Evolutionary conservation across 2,329 filamentous ascomycete species (phyloP).

Genomic region (Talaromyces sp.): DNA sequence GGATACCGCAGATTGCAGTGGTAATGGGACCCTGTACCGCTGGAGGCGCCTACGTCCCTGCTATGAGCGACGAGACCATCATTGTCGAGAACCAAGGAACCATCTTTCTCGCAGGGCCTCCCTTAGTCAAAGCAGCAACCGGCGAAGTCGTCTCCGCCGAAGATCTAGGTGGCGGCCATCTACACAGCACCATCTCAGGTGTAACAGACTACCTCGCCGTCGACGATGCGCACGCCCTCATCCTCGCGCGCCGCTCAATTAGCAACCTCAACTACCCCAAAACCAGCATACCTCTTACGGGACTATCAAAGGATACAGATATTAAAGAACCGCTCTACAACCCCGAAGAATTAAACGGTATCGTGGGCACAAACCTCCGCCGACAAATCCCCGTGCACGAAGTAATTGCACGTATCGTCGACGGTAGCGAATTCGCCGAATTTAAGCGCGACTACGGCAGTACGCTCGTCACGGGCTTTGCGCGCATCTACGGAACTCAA

Average conservation of each 20-base stretch:
- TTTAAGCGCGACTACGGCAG: slow-evolving; percentile 91
- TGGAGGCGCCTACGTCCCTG: slow-evolving; percentile 90
- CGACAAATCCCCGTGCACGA: slow-evolving; percentile 82
- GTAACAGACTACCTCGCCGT: slow-evolving; percentile 95
- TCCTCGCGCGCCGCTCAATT: slow-evolving; percentile 78
- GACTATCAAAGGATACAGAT: slow-evolving; percentile 23
- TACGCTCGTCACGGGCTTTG: slow-evolving; percentile 89
- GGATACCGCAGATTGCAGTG: slow-evolving; percentile 89
- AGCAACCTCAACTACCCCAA: slow-evolving; percentile 85
- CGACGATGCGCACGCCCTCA: slow-evolving; percentile 85
- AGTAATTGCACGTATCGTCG: slow-evolving; percentile 87
- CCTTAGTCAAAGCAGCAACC: slow-evolving; percentile 91
- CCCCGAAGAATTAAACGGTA: slow-evolving; percentile 75
- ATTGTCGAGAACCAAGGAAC: slow-evolving; percentile 96
- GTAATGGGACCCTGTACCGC: slow-evolving; percentile 98
- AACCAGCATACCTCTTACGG: slow-evolving; percentile 35
- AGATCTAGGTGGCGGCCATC: slow-evolving; percentile 81
- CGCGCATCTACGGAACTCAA: slow-evolving; percentile 80
- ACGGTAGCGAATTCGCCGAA: slow-evolving; percentile 84
- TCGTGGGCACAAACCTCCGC: slow-evolving; percentile 85
- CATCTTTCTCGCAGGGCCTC: slow-evolving; percentile 92
- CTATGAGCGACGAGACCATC: slow-evolving; percentile 96
- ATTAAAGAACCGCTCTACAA: slow-evolving; percentile 78
- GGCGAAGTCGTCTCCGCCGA: slow-evolving; percentile 89
- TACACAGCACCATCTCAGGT: slow-evolving; percentile 87